Conservation (phyloP, 2,329 filamentous ascomycete genomes). For the Beauveria sp. region DNA sequence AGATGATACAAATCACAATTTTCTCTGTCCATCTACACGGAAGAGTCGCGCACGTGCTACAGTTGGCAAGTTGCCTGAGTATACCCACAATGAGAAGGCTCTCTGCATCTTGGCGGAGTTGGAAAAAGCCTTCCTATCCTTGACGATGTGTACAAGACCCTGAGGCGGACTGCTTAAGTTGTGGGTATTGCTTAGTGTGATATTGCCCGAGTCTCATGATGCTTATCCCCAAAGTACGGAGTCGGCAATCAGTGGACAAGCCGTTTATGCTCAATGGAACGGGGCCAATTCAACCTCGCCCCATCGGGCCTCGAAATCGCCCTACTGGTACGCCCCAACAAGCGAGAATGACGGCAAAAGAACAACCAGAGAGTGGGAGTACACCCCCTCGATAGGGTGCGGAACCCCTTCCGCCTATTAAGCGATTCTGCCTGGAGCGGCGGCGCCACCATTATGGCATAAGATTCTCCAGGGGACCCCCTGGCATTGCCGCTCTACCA, state of each 20-base stretch:
- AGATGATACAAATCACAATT: not conserved
- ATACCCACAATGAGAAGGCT: not conserved
- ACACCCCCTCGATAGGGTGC: not conserved
- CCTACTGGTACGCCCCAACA: not conserved
- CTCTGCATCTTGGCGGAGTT: not conserved
- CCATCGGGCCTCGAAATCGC: not conserved
- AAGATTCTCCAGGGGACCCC: not conserved
- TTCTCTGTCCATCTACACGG: not conserved
- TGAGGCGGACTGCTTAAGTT: not conserved
- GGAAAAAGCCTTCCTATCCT: not conserved
- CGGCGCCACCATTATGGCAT: not conserved
- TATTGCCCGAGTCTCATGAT: not conserved
- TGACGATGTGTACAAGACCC: not conserved
- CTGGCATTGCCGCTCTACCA: not conserved
- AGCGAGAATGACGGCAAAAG: not conserved
- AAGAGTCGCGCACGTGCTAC: not conserved
- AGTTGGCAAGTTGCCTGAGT: not conserved
- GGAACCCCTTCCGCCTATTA: conserved; percentile 2
- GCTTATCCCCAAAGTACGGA: not conserved
- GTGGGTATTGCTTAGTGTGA: not conserved
- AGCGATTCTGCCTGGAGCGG: not conserved
- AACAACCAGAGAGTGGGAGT: not conserved
- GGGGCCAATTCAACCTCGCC: not conserved
- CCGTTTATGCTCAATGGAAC: not conserved
- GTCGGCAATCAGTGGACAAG: not conserved